phyloP scores from a whole-genome alignment of 148 eudicot species.

The Suaeda aralocaspica region DNA sequence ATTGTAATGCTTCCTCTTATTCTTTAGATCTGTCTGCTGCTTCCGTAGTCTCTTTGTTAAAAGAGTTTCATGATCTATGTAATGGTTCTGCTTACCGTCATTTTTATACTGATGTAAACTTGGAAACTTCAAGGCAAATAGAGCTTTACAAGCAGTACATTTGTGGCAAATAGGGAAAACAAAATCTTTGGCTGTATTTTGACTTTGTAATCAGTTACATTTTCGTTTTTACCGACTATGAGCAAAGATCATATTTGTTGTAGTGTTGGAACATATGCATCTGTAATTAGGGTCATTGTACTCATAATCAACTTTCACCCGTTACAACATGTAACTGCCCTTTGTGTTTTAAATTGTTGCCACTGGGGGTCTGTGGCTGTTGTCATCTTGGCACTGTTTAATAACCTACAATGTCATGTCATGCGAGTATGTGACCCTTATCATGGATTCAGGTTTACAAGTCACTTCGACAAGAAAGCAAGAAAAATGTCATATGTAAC shows the following conservation, averaged over 20 bases:
- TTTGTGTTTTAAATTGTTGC: too few species aligned
- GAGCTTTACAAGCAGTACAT: constrained; percentile 12
- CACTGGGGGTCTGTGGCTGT: too few species aligned
- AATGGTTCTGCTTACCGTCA: not conserved
- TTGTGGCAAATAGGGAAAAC: not conserved
- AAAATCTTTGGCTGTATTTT: not conserved
- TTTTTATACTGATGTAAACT: constrained; percentile 16
- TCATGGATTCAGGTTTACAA: too few species aligned
- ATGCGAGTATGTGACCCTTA: too few species aligned
- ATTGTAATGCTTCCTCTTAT: constrained; percentile 13
- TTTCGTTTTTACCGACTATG: not conserved
- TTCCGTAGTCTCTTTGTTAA: not conserved
- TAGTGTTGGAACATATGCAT: too few species aligned
- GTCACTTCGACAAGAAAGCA: too few species aligned
- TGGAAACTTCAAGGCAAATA: constrained; percentile 8
- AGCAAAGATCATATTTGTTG: not conserved
- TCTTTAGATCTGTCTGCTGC: constrained; percentile 11
- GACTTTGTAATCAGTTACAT: not conserved
- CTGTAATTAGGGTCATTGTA: too few species aligned
- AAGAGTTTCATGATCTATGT: not conserved
- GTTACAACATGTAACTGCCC: too few species aligned
- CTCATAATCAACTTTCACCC: too few species aligned
- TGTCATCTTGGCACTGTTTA: too few species aligned
- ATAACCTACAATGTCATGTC: too few species aligned
- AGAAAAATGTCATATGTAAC: too few species aligned